Base-by-base conservation (phyloP, 192 early-diverging fungal species). In the Umbelopsis ramanniana region DNA sequence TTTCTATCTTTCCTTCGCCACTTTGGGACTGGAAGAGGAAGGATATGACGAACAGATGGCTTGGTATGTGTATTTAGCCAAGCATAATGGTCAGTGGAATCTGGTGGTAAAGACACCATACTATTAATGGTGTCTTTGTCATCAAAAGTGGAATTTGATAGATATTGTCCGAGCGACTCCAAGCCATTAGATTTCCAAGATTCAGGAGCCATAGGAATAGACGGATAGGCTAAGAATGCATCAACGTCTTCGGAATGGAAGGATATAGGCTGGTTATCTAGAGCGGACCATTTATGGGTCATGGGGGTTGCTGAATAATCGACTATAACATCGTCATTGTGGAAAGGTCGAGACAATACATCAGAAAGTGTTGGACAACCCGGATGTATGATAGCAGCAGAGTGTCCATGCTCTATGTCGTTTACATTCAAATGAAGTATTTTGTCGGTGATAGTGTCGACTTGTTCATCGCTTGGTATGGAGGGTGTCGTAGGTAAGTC, bases 291-390 rank as follows among this genome's bases (percentile, higher is more conserved):
- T 29, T 37, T 26, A 22, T 63, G 57, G 29, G 57, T 37, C 26
- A 63, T 38, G 33, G 33, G 57, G 33, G 57, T n/a, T 35, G 57
- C 57, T 63, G 57, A 63, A 63, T 37, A 63, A 63, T 63, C 57
- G 17, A 63, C 26, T 37, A 63, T 37, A 19, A 19, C 14, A 63
- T 60, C 55, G 11, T 60, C 6, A 60, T 38, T 63, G 0, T 63
- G 57, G 3, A 63, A 63, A 14, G 26, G 33, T 17, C 33, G 57
- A 35, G 57, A 63, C 12, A 63, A 38, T 17, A 37, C 33, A 63
- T 35, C 26, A 11, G 57, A 2, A 26, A 35, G 15, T 1, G 33
- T 29, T 29, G 57, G 6, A 37, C 35, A n/a, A n/a, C 57, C 33
- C 37, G 57, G 37, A 19, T 63, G 26, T 19, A 63, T 37, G 3